A percentile compares a stretch with the other conserved stretches of the same genome.
These are phyloP conservation scores for Xylariomycetidae sp. DNA, from an alignment of 2,329 filamentous ascomycete genomes.

Conservation along the genomic window DNA sequence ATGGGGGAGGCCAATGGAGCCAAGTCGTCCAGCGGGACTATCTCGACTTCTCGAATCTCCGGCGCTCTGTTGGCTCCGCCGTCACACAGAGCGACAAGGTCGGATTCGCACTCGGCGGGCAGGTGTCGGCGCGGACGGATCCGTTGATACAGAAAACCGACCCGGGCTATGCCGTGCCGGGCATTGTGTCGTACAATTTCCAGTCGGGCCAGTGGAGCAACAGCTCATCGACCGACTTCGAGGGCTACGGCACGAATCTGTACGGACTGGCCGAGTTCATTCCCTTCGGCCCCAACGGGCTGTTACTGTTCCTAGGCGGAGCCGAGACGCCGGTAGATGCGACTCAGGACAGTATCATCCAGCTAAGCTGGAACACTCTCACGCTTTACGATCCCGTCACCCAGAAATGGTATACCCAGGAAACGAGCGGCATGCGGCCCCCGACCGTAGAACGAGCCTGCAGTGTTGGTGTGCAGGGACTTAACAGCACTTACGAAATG, in stretches of 20 bases:
- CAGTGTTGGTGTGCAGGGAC: constrained; percentile 26
- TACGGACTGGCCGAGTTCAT: constrained; percentile 26
- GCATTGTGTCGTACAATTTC: constrained; percentile 29
- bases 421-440: constrained; percentile 26
- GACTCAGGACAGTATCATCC: constrained; percentile 12
- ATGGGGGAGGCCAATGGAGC: constrained; percentile 29
- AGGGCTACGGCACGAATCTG: constrained; percentile 22
- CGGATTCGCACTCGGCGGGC: constrained; percentile 30
- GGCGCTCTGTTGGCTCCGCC: constrained; percentile 25
- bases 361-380: constrained; percentile 23
- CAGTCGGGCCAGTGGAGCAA: constrained; percentile 27
- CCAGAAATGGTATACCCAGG: constrained; percentile 30
- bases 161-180: constrained; percentile 22
- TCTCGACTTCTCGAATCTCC: constrained; percentile 31
- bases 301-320: constrained; percentile 30
- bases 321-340: constrained; percentile 17
- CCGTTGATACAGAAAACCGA: constrained; percentile 13
- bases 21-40: constrained; percentile 20
- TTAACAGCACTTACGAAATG: constrained; percentile 32
- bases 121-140: constrained; percentile 20
- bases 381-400: constrained; percentile 29
- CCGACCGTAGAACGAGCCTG: constrained; percentile 26
- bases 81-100: constrained; percentile 18
- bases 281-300: constrained; percentile 28
- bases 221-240: constrained; percentile 18